Base-by-base conservation (phyloP, 768 basidiomycete genomes). In the Phanerochaete carnosa region DNA sequence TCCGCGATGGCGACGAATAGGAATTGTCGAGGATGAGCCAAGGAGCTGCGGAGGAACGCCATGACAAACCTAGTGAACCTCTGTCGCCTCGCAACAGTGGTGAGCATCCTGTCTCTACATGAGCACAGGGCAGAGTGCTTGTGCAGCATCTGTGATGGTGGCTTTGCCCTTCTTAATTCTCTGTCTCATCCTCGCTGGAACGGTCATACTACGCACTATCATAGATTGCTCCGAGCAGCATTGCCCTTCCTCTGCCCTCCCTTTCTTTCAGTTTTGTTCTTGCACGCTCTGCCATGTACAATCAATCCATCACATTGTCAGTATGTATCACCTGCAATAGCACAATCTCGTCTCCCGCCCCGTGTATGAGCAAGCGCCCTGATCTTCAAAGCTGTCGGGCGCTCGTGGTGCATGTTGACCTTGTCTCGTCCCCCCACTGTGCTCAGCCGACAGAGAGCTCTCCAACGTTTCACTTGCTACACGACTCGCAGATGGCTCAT, bases 21-120 rank as follows among this genome's bases (percentile, higher is more conserved):
- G 80, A 81, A 82, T 73, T 81, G 73, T 71, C 73, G 81, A 81
- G 80, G 81, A 78, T 81, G 79, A 76, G 70, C 68, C 68, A 69
- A 64, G 72, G 68, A 57, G 67, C 54, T 55, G 58, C 62, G 65
- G 69, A 67, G 54, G 71, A 70, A 61, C 64, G 53, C 61, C 68
- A 66, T 63, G 74, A 70, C 65, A 69, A 64, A 19, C 55, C 55
- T 43, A 32, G 43, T 22, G 51, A 22, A 45, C 52, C 19, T 52
- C 47, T 45, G 33, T 39, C 57, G 33, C 51, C 55, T 12, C 29
- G 43, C 45, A 39, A 57, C 12, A 53, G 54, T 39, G 52, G 51
- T 30, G 55, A 45, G 59, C 50, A 47, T 5, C 19, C 28, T 3
- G 55, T 43, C 30, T 52, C 33, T 47, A 45, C 50, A 16, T 39